Evolutionary conservation across 1,284 basidiomycete genomes (phyloP), one percentile per base, ranked within the genome.

Genomic region (Rhodotorula sp.): DNA sequence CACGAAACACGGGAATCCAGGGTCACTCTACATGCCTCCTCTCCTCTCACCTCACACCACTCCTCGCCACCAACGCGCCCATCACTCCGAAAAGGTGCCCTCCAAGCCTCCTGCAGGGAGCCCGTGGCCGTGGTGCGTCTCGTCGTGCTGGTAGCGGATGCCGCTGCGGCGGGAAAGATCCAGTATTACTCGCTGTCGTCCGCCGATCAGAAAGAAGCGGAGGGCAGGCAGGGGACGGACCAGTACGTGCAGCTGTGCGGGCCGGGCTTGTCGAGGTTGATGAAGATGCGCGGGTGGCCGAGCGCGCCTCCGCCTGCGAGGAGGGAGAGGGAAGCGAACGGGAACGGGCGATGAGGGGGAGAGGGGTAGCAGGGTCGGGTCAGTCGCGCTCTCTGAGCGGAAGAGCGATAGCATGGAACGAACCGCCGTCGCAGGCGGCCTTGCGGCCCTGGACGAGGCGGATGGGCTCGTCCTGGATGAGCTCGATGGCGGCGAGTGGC

Each of bases 201-300:
- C 19, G 3, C 22, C 17, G n/a, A 59, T 22, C 41, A 37, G 27
- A 50, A 46, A 55, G 44, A 1, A 29, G 22, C 21, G 59, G 51
- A 60, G 36, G 22, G 17, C 17, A n/a, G 27, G 36, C 71, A 55
- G 46, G 34, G 44, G 50, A 84, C 90, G 78, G 80, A 93, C 92
- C 92, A 95, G 83, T 95, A 95, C 79, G 90, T 91, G 81, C 67
- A 79, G 61, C 55, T 64, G 64, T 75, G 55, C 65, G 44, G 81
- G 80, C 87, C 87, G 80, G 89, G 85, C 80, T 90, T 87, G 84
- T 92, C 90, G 88, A 91, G 76, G 82, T 85, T 98, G 83, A 98
- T 96, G 81, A 88, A 98, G 76, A 98, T 89, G 85, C 93, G 94
- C 25, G 96, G 96, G 82, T 99, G 96, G 59, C 96, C 96, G 46